A percentile compares a stretch with the other conserved stretches of the same genome.
phyloP scores from a whole-genome alignment of 345 rosid species.

The Leavenworthia alabamica region DNA sequence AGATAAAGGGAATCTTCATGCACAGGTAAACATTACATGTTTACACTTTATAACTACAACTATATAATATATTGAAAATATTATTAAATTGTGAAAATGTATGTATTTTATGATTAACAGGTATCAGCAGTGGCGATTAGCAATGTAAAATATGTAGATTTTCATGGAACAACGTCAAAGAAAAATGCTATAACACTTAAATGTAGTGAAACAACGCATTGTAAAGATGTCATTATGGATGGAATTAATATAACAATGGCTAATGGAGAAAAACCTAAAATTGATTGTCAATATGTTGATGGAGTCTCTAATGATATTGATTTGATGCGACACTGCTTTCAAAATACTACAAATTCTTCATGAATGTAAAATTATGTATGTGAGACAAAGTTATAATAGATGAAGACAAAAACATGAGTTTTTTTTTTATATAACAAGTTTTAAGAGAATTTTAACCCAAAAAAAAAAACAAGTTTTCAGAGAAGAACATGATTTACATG shows the following conservation, averaged over 20 bases:
- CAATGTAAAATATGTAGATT: neutral
- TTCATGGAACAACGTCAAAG: constrained; percentile 9
- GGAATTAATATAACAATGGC: constrained; percentile 13
- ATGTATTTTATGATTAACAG: neutral
- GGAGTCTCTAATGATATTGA: constrained; percentile 1
- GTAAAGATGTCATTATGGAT: constrained; percentile 11
- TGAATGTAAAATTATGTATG: too few relatives aligned
- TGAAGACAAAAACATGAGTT: too few relatives aligned
- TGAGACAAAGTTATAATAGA: too few relatives aligned
- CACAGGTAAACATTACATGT: too few relatives aligned
- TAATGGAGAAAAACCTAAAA: constrained; percentile 6
- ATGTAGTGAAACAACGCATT: constrained; percentile 12
- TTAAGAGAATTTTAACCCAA: too few relatives aligned
- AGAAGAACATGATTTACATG: constrained; percentile 14
- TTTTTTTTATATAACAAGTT: too few relatives aligned
- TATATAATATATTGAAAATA: neutral
- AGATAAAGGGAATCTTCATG: neutral
- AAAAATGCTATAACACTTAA: neutral
- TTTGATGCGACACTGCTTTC: constrained; percentile 6
- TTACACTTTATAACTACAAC: too few relatives aligned
- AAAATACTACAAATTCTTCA: neutral
- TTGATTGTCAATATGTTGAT: constrained; percentile 13
- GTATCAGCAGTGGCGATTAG: constrained; percentile 22
- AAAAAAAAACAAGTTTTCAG: neutral
- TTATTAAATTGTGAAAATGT: neutral